Evolutionary conservation across 345 rosid species (phyloP), one percentile per base, ranked within the genome.

Genomic region (Citrus medica): DNA sequence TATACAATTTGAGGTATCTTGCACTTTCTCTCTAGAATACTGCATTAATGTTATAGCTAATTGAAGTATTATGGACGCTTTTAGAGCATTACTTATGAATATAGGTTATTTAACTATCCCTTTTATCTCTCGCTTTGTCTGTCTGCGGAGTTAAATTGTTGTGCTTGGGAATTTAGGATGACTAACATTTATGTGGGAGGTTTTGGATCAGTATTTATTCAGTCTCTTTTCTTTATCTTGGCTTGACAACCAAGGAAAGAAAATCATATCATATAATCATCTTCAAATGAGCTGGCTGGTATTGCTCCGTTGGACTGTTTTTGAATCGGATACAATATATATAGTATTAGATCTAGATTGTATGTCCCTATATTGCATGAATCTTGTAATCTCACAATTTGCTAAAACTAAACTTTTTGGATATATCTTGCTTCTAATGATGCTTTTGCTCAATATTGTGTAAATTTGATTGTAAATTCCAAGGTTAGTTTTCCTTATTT

Each of bases 1-100:
- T 58, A 73, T 92, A 78, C 91, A 90, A 79, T 94, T 94, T 80
- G 87, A 89, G 98, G 97, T 92, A 88, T 78, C 77, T 71, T 74
- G 83, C 70, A 4, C 75, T 76, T 76, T 42, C 70, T 86, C 25
- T 24, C 61, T 32, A 46, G 51, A 46, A 1, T 46, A 46, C 28
- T 67, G 35, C 61, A 24, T 71, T 67, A 51, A 70, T 32, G 27
- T 78, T 64, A 28, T 63, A 10, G 70, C 76, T 51, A 22, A 22
- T 56, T n/a, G 58, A 17, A 60, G 6, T 73, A 7, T 42, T 35
- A 38, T 74, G 21, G 16, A 38, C 2, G 37, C 1, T 67, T 69
- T 70, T 13, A 19, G 3, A 37, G 38, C 24, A 68, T 40, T 69
- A 13, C 58, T 4, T 59, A 17, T 21, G 60, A 40, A 30, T 4